Base-by-base conservation (phyloP, 148 eudicot species). In the Vaccinium vitisidaea region DNA sequence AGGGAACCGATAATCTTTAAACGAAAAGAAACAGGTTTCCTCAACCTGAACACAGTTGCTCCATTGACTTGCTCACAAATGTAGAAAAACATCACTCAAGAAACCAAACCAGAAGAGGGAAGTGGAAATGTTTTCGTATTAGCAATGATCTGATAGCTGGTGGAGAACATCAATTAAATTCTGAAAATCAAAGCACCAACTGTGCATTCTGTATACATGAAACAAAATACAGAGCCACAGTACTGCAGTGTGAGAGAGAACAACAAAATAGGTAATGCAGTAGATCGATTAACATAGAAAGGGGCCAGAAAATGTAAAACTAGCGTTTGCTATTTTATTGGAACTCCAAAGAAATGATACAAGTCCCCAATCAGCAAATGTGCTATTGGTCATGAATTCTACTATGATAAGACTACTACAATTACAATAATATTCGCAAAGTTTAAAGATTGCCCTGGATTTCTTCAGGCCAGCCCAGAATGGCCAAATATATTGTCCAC, bases 381-480 rank as follows among this genome's bases (percentile, higher is more conserved):
- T 83, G 87, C 91, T 82, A 87, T 92, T 84, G 84, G 89, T 84
- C 84, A 82, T 81, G 92, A 89, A 90, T 88, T 90, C 90, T 91
- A 92, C 92, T 89, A 87, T 83, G 84, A 89, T 87, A 87, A 92
- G 81, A 84, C 90, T 93, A 93, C 93, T 90, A 87, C 91, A 89
- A 88, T 87, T 90, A 87, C 92, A 88, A 88, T 85, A 88, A 91
- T 91, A 89, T 67, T 85, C 85, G 86, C 86, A 81, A 50, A 85
- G 85, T 83, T 56, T 59, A 36, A 85, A 84, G 85, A 87, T 74
- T 83, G 86, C 80, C 82, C 82, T 23, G 80, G 80, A 80, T 83
- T 70, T 86, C 81, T 83, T 84, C 81, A 83, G 85, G 85, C 88
- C 93, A 89, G 84, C 89, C 87, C 86, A 86, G 55, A 86, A 82